A percentile compares a stretch with the other conserved stretches of the same genome.
Conservation (phyloP, 768 basidiomycete species). For the Grammothele lineata region DNA sequence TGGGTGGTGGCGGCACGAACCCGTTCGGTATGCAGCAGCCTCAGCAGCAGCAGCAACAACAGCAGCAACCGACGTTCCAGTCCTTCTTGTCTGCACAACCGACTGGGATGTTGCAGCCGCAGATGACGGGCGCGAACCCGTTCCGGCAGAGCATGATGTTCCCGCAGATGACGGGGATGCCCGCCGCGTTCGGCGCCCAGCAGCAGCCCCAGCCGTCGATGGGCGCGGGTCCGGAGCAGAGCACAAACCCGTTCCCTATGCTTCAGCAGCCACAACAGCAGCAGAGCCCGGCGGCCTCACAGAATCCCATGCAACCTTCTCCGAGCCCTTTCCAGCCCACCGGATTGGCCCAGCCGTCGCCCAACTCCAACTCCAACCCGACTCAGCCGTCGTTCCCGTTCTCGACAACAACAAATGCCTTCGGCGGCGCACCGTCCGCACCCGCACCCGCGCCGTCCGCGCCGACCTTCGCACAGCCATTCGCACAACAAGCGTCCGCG, state of each 20-base stretch:
- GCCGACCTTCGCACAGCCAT: constrained; percentile 13
- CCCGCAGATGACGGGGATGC: constrained; percentile 32
- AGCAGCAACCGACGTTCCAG: constrained; percentile 34
- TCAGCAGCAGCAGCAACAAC: constrained; percentile 26
- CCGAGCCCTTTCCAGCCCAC: constrained; percentile 31
- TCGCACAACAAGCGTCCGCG: constrained; percentile 16
- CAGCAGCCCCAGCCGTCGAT: constrained; percentile 42
- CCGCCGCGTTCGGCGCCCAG: constrained; percentile 12
- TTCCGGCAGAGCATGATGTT: constrained; percentile 49
- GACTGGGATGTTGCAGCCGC: constrained; percentile 46
- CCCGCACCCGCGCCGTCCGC: constrained; percentile 9
- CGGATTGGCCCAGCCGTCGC: constrained; percentile 1
- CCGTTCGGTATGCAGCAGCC: constrained; percentile 40
- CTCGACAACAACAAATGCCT: constrained; percentile 7
- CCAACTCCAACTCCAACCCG: constrained; percentile 7
- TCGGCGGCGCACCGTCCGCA: too few species aligned
- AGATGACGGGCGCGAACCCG: constrained; percentile 41
- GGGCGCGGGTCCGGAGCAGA: constrained; percentile 73
- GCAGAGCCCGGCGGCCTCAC: constrained; percentile 40
- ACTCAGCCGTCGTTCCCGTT: constrained; percentile 11
- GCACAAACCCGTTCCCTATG: constrained; percentile 35
- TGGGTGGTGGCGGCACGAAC: constrained; percentile 35
- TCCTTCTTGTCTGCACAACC: constrained; percentile 52
- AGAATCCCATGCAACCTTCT: constrained; percentile 54
- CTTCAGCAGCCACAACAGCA: constrained; percentile 5